Percentiles rank a stretch among this genome's conserved stretches.
These are phyloP conservation scores for Rhodotorula taiwanensis DNA, from an alignment of 768 basidiomycete species.

Conservation along the genomic window DNA sequence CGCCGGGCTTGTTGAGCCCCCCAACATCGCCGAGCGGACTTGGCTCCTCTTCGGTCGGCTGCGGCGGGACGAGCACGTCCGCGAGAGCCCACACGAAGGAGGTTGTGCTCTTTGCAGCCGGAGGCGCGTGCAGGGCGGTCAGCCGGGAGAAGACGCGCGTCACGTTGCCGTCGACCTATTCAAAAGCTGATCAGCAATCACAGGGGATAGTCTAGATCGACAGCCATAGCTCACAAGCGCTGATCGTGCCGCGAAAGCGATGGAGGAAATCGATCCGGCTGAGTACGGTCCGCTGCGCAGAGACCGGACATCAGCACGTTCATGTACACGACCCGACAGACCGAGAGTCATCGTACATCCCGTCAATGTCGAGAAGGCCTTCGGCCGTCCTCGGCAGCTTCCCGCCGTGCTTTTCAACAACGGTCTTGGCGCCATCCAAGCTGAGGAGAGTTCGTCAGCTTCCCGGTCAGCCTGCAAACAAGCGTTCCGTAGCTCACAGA, in stretches of 20 bases:
- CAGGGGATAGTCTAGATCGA: no score
- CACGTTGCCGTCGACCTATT: conserved; percentile 48
- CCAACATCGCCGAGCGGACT: not conserved
- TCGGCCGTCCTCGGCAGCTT: conserved; percentile 70
- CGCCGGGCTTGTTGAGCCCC: conserved; percentile 17
- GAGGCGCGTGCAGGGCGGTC: conserved; percentile 70
- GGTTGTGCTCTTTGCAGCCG: conserved; percentile 69
- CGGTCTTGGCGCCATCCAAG: conserved; percentile 73
- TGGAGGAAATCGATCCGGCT: conserved; percentile 54
- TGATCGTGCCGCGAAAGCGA: conserved; percentile 74
- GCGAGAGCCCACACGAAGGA: conserved; percentile 80
- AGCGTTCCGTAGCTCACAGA: no score
- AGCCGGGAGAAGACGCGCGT: conserved; percentile 44
- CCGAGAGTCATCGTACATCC: conserved; percentile 54
- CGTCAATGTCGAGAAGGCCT: conserved; percentile 77
- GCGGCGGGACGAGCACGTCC: conserved; percentile 56
- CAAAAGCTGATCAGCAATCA: no score
- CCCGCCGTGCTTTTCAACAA: conserved; percentile 60
- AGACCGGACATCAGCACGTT: not conserved
- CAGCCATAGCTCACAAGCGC: conserved; percentile 62
- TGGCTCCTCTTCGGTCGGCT: conserved; percentile 41
- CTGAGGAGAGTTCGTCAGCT: no score
- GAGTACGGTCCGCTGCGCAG: conserved; percentile 36
- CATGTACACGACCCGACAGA: no score
- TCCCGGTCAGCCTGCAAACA: no score